Conservation (phyloP, 2,329 filamentous ascomycete genomes). For the Aspergillus fischeri region DNA sequence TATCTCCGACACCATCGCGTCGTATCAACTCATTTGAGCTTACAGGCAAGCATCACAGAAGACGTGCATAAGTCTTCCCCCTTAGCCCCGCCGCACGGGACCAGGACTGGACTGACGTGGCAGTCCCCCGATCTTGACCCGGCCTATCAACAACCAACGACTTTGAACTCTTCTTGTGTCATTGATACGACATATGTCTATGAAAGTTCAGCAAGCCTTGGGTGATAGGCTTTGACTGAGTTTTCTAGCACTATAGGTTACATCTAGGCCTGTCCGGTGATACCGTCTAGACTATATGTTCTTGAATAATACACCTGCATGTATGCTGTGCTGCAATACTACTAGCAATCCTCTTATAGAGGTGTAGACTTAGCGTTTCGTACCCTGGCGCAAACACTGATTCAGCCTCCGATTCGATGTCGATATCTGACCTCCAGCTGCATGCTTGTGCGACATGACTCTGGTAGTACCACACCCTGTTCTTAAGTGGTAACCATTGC, state of each 20-base stretch:
- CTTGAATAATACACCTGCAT: neutral
- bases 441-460: neutral
- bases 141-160: conserved; percentile 7
- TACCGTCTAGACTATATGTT: neutral
- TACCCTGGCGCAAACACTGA: neutral
- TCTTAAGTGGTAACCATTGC: neutral
- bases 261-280: neutral
- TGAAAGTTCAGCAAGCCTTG: conserved; percentile 5
- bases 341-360: neutral
- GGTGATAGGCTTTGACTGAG: neutral
- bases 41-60: conserved; percentile 3
- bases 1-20: conserved; percentile 1
- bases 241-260: neutral
- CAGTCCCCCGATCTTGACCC: conserved; percentile 18
- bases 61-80: neutral
- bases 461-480: neutral
- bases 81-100: neutral
- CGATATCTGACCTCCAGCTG: neutral
- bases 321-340: neutral
- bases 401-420: neutral
- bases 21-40: conserved; percentile 11
- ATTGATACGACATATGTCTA: conserved; percentile 4
- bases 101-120: conserved; percentile 30
- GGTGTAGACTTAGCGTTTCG: neutral
- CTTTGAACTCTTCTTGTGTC: conserved; percentile 9